phyloP scores from a whole-genome alignment of 768 basidiomycete genomes.

The Rhodotorula sphaerocarpa region DNA sequence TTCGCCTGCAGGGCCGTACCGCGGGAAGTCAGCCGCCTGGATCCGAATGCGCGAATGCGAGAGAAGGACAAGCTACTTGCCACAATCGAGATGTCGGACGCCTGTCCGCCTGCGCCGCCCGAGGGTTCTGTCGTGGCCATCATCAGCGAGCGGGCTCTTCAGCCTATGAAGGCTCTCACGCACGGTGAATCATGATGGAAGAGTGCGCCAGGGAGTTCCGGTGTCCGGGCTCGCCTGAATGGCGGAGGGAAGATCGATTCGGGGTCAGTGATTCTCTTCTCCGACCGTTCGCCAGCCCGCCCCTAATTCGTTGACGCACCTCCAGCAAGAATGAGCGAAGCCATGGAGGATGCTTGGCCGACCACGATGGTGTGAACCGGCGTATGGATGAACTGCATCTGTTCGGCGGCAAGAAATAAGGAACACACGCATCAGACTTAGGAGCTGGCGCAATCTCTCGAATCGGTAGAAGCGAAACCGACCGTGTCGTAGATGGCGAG shows the following conservation, averaged over 20 bases:
- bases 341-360: conserved; percentile 94
- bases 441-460: too few relatives aligned
- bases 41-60: too few relatives aligned
- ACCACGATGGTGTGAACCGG: conserved; percentile 96
- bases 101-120: conserved; percentile 90
- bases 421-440: too few relatives aligned
- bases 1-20: conserved; percentile 63
- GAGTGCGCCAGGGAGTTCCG: conserved; percentile 86
- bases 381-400: conserved; percentile 70
- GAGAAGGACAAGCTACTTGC: too few relatives aligned
- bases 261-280: not conserved
- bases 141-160: too few relatives aligned
- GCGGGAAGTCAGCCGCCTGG: too few relatives aligned
- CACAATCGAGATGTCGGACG: conserved; percentile 70
- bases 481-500: conserved; percentile 97
- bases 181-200: conserved; percentile 98
- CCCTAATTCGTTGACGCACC: too few relatives aligned
- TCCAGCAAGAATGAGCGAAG: conserved; percentile 80
- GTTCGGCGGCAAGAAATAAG: not conserved
- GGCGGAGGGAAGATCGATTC: not conserved
- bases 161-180: too few relatives aligned
- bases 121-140: conserved; percentile 64
- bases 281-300: too few relatives aligned
- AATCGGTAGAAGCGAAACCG: conserved; percentile 17
- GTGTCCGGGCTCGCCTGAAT: conserved; percentile 71